Base-by-base conservation (phyloP, 2,329 filamentous ascomycete species). In the Clarireedia paspali region DNA sequence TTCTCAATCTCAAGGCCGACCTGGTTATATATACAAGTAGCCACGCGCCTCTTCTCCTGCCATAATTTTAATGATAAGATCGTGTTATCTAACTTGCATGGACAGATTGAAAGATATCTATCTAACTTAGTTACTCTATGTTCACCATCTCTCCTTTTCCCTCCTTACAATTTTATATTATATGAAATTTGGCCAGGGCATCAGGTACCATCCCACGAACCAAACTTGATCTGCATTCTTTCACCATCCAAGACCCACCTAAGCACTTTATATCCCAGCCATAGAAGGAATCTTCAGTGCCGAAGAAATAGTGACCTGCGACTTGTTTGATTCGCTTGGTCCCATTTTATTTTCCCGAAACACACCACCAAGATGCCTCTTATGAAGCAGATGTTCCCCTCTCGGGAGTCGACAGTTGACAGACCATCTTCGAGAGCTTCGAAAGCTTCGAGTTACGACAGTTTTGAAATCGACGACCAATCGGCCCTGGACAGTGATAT, bases 401-500 rank as follows among this genome's bases (percentile, higher is more conserved):
- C 50, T 27, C 59, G 56, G 56, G 60, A 64, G 30, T 48, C 17
- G 59, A 58, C 49, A 50, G 50, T 42, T 36, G 50, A 54, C 42
- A 15, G 47, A 40, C 27, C 40, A 51, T 34, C 20, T 24, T 47
- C 30, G 7, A 54, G 53, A 42, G 53, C 47, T 39, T 57, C 46
- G 30, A 45, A 60, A 49, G 48, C 60, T 45, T 45, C 49, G 24
- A 48, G 49, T 24, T 64, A 62, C 60, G 58, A 61, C 44, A 56
- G 61, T 34, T 67, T 64, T 45, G 59, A 66, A 15, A 59, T 56
- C 47, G 54, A 62, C 39, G 51, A 63, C 20, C 59, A 63, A 47
- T 61, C 65, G 47, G 58, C 49, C 26, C 23, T 63, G 36, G 62
- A 63, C 20, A 64, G 60, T 47, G 62, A 67, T 49, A 67, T 68